Evolutionary conservation across 176 grass and related monocot genomes (phyloP).

Genomic region (Avena atlantica): DNA sequence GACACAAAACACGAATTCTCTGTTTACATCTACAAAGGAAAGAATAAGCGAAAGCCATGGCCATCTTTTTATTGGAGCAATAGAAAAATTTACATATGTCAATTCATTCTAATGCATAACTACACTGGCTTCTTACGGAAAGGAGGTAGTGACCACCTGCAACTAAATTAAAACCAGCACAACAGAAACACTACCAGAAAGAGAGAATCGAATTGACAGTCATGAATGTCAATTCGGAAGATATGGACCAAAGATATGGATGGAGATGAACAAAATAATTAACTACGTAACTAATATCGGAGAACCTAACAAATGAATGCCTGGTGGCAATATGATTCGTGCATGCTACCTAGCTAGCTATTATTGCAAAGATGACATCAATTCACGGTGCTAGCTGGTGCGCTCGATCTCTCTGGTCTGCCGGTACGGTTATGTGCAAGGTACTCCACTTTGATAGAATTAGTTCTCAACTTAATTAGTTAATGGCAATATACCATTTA

Average conservation of each 20-base stretch:
- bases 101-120: background rate
- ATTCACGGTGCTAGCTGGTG: background rate
- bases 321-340: background rate
- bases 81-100: background rate
- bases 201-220: conserved; percentile 25
- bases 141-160: background rate
- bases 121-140: background rate
- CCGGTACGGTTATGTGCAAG: conserved; percentile 12
- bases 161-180: conserved; percentile 18
- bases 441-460: background rate
- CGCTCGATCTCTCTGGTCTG: conserved; percentile 17
- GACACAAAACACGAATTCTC: background rate
- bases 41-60: background rate
- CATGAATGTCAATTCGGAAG: conserved; percentile 20
- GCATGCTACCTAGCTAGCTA: background rate
- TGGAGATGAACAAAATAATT: background rate
- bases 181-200: background rate
- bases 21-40: background rate
- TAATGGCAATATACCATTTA: background rate
- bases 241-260: conserved; percentile 12
- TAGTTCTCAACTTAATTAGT: background rate
- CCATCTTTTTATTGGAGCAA: background rate
- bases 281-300: background rate
- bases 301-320: background rate
- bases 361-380: conserved; percentile 5